phyloP scores from a whole-genome alignment of 495 filamentous ascomycete species.

The Copromyces sp. region DNA sequence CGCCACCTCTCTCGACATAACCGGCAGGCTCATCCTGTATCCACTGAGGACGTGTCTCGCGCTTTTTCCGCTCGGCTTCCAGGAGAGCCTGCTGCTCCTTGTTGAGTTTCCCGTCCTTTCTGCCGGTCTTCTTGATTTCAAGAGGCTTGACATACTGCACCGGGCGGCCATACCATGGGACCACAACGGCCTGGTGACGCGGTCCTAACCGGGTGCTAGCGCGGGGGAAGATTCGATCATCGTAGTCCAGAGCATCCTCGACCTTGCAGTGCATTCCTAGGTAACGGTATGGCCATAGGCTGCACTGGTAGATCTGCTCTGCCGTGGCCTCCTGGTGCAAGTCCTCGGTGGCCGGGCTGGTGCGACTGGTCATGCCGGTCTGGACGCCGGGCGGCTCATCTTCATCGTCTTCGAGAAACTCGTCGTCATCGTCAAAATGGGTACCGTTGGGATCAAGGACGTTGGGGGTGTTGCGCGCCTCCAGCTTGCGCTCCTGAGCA shows the following conservation, averaged over 20 bases:
- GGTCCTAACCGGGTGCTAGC: conserved; percentile 89
- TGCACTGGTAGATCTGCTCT: conserved; percentile 84
- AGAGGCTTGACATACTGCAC: conserved; percentile 83
- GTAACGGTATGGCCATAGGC: conserved; percentile 94
- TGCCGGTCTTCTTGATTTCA: conserved; percentile 64
- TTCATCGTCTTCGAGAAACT: conserved; percentile 49
- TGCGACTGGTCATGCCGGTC: conserved; percentile 46
- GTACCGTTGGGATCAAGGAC: conserved; percentile 27
- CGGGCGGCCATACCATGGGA: conserved; percentile 70
- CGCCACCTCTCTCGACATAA: conserved; percentile 76
- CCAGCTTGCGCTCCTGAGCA: conserved; percentile 83
- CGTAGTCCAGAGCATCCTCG: conserved; percentile 93
- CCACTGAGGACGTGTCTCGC: conserved; percentile 81
- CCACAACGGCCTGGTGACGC: conserved; percentile 81
- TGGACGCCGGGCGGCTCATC: conserved; percentile 70
- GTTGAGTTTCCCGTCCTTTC: conserved; percentile 57
- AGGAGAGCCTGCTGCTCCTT: conserved; percentile 70
- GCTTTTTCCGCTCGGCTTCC: conserved; percentile 67
- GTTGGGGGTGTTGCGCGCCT: conserved; percentile 77
- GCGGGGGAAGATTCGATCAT: conserved; percentile 94
- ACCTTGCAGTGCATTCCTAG: conserved; percentile 91
- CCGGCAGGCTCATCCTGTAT: conserved; percentile 83
- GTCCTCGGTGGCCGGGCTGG: conserved; percentile 47
- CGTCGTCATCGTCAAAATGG: conserved; percentile 20
- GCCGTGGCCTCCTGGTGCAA: conserved; percentile 62